Base-by-base conservation (phyloP, 305 asterid species). In the Fraxinus paxiana region DNA sequence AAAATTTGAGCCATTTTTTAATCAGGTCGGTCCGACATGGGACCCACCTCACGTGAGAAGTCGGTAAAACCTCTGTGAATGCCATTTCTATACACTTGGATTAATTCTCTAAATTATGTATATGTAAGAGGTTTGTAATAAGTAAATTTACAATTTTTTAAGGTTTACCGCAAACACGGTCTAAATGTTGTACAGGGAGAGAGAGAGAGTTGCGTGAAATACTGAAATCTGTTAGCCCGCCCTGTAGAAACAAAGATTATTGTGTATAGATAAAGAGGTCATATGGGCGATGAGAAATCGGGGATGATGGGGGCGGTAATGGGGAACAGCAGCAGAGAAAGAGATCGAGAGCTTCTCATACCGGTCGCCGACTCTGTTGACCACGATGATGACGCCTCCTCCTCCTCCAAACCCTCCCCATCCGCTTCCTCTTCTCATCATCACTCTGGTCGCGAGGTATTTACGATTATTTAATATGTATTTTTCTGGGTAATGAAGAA, bases 291-390 rank as follows among this genome's bases (percentile, higher is more conserved):
- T 87, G 97, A 94, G 30, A 92, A 94, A 87, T 87, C 88, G 71
- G 87, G 89, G 78, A 59, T 85, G 46, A 73, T 51, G 54, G 83
- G 61, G 38, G 72, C 12, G 31, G 86, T 78, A 59, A 92, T 92
- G 82, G 91, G 89, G 72, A 86, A 48, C 80, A 81, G 31, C 80
- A 89, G 85, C 82, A 88, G 95, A 73, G 93, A 89, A 35, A 88
- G 94, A 86, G 98, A 92, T 91, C 98, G 93, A 34, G 97, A 94
- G 86, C 97, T 94, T 76, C 91, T 94, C 18, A 89, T 94, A 22
- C 98, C 97, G 28, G 97, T 94, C 12, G 87, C 92, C 59, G 92
- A 90, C 84, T 85, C 97, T 81, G 85, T 72, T 82, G 89, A 84
- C 85, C 87, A 80, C 83, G 87, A 84, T 79, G 87, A 17, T 84